Base-by-base conservation (phyloP, 1,139 yeast genomes). In the Saccharomyces hybrid region DNA sequence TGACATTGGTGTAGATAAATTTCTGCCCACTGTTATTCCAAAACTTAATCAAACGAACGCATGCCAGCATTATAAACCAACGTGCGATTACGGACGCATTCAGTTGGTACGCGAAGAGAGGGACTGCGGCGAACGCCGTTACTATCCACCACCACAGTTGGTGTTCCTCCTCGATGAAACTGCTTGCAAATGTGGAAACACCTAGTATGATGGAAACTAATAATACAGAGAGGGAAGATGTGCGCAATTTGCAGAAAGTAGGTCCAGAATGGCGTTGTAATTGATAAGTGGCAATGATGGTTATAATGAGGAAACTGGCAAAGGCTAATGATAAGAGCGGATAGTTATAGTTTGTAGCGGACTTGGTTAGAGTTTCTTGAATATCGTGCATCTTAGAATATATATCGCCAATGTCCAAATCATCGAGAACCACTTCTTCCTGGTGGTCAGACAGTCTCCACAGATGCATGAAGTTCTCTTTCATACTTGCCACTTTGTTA, bases 21-120 rank as follows among this genome's bases (percentile, higher is more conserved):
- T 93, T 93, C 65, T 91, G 97, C 0, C 99, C 99, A 52, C 93
- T 83, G 61, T 86, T 86, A 64, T 87, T 87, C 96, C 96, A 93
- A 1, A 89, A 84, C 56, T 93, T 78, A n/a, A 90, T 68, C 0
- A 84, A 14, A 58, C 98, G 77, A 4, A 86, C 60, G 4, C 81
- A 70, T 0, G 72, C 48, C 27, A 82, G 58, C 16, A 80, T 52
- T 7, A 73, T 31, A 54, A 78, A 64, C 53, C 65, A 6, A 31
- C 44, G 44, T 16, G n/a, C 8, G 7, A 38, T 9, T 8, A 38
- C n/a, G n/a, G 11, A 16, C 5, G 11, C 26, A 5, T 38, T 38
- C 14, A 19, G 5, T 16, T 3, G 7, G 44, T 38, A 38, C 4
- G 4, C 12, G 26, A 38, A 38, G 12, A 38, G 44, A 32, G 55